phyloP scores from a whole-genome alignment of 352 stramenopile genomes.

The Phytophthora europaea region DNA sequence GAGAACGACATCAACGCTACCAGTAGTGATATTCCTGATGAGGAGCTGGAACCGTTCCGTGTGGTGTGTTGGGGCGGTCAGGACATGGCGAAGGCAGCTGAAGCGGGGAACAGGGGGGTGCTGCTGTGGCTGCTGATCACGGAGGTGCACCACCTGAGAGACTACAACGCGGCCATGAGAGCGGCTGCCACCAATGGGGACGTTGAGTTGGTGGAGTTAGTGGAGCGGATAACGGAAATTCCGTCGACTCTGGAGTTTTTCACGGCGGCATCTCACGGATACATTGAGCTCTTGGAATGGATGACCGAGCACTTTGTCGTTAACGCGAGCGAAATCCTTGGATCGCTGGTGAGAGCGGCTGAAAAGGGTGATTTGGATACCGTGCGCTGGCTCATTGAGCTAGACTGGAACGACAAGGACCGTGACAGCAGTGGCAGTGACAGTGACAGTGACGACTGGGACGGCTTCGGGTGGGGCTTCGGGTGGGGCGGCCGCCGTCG shows the following conservation, averaged over 20 bases:
- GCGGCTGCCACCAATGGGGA: not conserved
- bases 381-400: slow-evolving; percentile 10
- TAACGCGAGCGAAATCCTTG: not conserved
- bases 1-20: not conserved
- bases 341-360: not conserved
- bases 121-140: slow-evolving; percentile 1
- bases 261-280: not conserved
- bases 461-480: not conserved
- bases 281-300: slow-evolving; percentile 1
- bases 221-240: not conserved
- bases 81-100: slow-evolving; percentile 2
- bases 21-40: too few species aligned
- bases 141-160: not conserved
- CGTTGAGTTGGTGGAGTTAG: not conserved
- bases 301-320: not conserved
- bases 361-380: not conserved
- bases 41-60: not conserved
- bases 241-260: not conserved
- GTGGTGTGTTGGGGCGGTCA: not conserved
- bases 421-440: not conserved
- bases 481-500: not conserved
- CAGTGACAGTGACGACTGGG: not conserved
- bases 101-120: not conserved
- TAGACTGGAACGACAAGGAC: slow-evolving; percentile 3
- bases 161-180: not conserved